A percentile compares a stretch with the other conserved stretches of the same genome.
Conservation (phyloP, 176 grass and related monocot species). For the Oropetium thomaeum region DNA sequence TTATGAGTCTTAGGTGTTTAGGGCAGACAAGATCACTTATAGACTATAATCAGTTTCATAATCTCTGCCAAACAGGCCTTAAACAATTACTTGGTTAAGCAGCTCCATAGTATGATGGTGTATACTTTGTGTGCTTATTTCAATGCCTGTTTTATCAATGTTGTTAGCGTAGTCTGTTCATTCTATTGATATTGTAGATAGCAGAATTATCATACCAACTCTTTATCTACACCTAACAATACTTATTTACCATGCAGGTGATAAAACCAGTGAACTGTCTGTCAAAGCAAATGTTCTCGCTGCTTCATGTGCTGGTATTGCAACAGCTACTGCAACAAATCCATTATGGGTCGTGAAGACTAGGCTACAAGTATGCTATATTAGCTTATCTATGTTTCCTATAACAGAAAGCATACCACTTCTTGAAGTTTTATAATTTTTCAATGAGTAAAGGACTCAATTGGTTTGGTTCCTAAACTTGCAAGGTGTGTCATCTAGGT, state of each 20-base stretch:
- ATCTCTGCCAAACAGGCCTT: no score
- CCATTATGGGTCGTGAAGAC: slow-evolving; percentile 96
- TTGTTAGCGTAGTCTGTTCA: background rate
- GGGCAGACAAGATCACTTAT: no score
- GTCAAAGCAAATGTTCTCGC: slow-evolving; percentile 65
- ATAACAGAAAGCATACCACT: background rate
- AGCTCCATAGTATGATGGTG: background rate
- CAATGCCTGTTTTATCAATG: background rate
- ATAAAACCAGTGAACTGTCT: slow-evolving; percentile 47
- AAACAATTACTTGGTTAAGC: background rate
- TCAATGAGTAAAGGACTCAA: no score
- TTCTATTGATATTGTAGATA: background rate
- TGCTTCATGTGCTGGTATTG: slow-evolving; percentile 74
- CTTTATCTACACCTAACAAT: background rate
- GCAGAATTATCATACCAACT: background rate
- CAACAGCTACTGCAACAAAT: slow-evolving; percentile 78
- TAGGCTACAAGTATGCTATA: slow-evolving; percentile 71
- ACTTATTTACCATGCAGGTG: slow-evolving; percentile 23
- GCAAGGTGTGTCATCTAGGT: no score
- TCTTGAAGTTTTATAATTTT: slow-evolving; percentile 9
- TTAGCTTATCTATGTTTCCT: slow-evolving; percentile 7
- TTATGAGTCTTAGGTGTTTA: no score
- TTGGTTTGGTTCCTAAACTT: no score
- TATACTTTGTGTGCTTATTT: background rate
- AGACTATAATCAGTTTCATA: no score